These are phyloP conservation scores for Rhizopogon hawkerae DNA, from an alignment of 1,284 basidiomycete species.

Conservation along the genomic window DNA sequence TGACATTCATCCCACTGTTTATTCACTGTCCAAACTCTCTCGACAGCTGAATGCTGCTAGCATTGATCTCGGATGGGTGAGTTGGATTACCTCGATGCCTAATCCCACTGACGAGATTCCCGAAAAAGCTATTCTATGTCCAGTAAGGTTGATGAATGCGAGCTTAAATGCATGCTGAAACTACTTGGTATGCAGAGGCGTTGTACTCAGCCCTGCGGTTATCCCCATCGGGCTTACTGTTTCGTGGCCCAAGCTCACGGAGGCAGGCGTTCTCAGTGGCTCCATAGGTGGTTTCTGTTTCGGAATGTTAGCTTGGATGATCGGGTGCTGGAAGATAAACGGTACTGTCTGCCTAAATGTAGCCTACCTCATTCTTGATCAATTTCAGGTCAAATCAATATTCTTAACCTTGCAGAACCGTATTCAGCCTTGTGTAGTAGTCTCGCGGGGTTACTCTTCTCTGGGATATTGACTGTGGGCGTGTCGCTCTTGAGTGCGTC, in stretches of 20 bases:
- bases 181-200: slow-evolving; percentile 29
- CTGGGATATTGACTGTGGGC: slow-evolving; percentile 34
- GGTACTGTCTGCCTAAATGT: slow-evolving; percentile 21
- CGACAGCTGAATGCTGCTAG: slow-evolving; percentile 35
- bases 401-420: slow-evolving; percentile 36
- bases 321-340: slow-evolving; percentile 43
- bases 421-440: slow-evolving; percentile 44
- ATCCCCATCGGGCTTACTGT: slow-evolving; percentile 41
- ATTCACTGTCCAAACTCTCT: background rate
- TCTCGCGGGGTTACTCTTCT: slow-evolving; percentile 37
- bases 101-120: slow-evolving; percentile 5
- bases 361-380: background rate
- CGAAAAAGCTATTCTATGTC: slow-evolving; percentile 36
- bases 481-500: slow-evolving; percentile 37
- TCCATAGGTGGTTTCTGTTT: slow-evolving; percentile 35
- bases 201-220: slow-evolving; percentile 40
- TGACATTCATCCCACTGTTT: background rate
- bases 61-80: slow-evolving; percentile 40
- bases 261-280: slow-evolving; percentile 34
- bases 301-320: slow-evolving; percentile 45
- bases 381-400: slow-evolving; percentile 32
- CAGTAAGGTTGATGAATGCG: slow-evolving; percentile 29
- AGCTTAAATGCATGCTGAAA: background rate
- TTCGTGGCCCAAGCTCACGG: slow-evolving; percentile 40
- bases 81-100: background rate